Evolutionary conservation across 495 filamentous ascomycete genomes (phyloP).

Genomic region (Penicillium manginii): DNA sequence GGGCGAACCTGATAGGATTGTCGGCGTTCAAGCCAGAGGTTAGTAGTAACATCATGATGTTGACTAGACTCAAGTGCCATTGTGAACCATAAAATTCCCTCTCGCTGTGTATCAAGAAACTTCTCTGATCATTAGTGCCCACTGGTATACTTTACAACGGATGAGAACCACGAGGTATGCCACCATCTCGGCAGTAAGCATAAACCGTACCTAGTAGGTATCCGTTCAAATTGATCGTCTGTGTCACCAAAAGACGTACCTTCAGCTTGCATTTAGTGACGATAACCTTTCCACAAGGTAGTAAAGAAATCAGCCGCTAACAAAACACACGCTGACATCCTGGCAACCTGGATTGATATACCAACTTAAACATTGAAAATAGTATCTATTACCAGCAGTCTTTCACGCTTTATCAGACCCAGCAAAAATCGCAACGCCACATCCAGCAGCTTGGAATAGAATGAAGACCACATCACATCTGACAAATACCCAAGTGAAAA

Average conservation of each 20-base stretch:
- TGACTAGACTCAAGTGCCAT: slow-evolving; percentile 34
- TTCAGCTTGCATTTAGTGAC: too few relatives aligned
- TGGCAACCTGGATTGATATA: slow-evolving; percentile 58
- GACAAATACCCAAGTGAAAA: slow-evolving; percentile 56
- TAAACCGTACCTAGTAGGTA: too few relatives aligned
- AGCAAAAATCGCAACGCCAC: slow-evolving; percentile 58
- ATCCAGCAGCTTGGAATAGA: slow-evolving; percentile 64
- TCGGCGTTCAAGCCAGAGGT: too few relatives aligned
- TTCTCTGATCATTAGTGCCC: slow-evolving; percentile 59
- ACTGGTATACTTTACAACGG: slow-evolving; percentile 6
- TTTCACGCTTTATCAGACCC: slow-evolving; percentile 6
- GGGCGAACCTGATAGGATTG: too few relatives aligned
- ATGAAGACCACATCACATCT: slow-evolving; percentile 66
- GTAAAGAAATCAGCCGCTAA: slow-evolving; percentile 44
- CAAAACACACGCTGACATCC: slow-evolving; percentile 49
- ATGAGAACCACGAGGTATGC: slow-evolving; percentile 4
- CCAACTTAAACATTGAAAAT: slow-evolving; percentile 74
- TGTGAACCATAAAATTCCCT: slow-evolving; percentile 64
- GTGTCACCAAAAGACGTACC: too few relatives aligned
- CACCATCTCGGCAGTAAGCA: neutral
- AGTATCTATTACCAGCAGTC: slow-evolving; percentile 56
- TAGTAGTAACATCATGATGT: too few relatives aligned
- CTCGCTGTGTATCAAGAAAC: slow-evolving; percentile 66
- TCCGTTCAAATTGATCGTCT: too few relatives aligned
- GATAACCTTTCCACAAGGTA: neutral